These are phyloP conservation scores for Xanthoconium stramineum DNA, from an alignment of 768 basidiomycete species.

Conservation along the genomic window DNA sequence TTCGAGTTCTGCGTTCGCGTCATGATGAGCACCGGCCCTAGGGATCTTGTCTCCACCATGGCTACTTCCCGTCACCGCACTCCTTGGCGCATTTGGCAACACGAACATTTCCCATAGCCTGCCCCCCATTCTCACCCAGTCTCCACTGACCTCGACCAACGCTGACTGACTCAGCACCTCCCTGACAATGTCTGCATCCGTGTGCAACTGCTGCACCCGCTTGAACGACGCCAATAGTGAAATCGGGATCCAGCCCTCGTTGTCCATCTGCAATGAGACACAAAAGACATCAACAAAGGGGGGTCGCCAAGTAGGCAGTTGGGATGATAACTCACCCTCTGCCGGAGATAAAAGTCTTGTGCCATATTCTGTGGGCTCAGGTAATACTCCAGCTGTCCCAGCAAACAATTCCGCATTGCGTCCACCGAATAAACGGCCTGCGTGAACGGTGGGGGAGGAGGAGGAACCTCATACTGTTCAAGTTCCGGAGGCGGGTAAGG, in stretches of 20 bases:
- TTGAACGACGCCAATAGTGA: constrained; percentile 83
- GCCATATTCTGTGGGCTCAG: constrained; percentile 86
- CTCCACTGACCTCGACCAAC: constrained; percentile 65
- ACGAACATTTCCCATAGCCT: constrained; percentile 59
- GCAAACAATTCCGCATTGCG: constrained; percentile 60
- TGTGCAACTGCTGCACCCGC: constrained; percentile 68
- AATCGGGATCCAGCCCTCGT: constrained; percentile 83
- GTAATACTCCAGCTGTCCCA: constrained; percentile 90
- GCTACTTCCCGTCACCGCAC: constrained; percentile 27
- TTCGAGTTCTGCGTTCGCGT: constrained; percentile 2
- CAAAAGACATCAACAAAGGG: not conserved
- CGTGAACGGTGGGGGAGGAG: constrained; percentile 39
- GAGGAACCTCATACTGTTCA: constrained; percentile 26
- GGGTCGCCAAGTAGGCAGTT: not conserved
- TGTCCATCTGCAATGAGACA: constrained; percentile 69
- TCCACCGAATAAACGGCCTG: constrained; percentile 57
- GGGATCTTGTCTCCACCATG: not conserved
- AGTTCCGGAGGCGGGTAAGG: constrained; percentile 32
- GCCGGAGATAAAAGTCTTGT: constrained; percentile 80
- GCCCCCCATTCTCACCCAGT: constrained; percentile 65
- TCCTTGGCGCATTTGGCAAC: constrained; percentile 54
- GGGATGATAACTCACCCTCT: constrained; percentile 52
- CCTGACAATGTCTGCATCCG: constrained; percentile 54
- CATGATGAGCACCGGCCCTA: not conserved
- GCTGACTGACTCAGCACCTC: constrained; percentile 68